A percentile compares a stretch with the other conserved stretches of the same genome.
These are phyloP conservation scores for Phyllachora maydis DNA, from an alignment of 2,329 filamentous ascomycete species.

Conservation along the genomic window DNA sequence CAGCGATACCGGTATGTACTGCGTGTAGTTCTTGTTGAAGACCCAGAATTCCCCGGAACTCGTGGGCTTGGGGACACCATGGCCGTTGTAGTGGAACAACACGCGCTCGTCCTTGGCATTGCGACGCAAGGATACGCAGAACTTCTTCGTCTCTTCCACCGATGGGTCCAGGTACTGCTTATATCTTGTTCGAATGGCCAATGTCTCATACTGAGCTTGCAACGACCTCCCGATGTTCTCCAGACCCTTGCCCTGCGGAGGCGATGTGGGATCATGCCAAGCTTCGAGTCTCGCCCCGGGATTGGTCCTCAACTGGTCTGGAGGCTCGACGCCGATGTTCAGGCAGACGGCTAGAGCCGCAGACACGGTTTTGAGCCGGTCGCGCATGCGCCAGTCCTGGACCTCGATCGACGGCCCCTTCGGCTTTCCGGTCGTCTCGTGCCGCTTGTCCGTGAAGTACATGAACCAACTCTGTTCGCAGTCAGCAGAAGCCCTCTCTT, in stretches of 20 bases:
- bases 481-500: too few relatives aligned
- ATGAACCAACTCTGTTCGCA: constrained; percentile 81
- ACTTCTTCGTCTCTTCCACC: constrained; percentile 93
- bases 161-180: constrained; percentile 95
- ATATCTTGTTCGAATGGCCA: constrained; percentile 89
- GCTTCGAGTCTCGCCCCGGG: constrained; percentile 88
- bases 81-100: constrained; percentile 96
- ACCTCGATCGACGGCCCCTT: constrained; percentile 45
- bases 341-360: constrained; percentile 86
- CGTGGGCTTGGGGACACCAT: constrained; percentile 90
- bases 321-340: constrained; percentile 93
- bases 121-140: constrained; percentile 70
- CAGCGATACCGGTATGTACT: constrained; percentile 92
- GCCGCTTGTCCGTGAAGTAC: constrained; percentile 97
- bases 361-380: constrained; percentile 89
- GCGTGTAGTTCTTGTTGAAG: constrained; percentile 96
- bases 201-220: constrained; percentile 90
- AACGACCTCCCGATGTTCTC: constrained; percentile 90
- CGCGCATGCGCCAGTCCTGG: constrained; percentile 94
- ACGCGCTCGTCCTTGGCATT: constrained; percentile 94
- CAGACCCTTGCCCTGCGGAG: constrained; percentile 64
- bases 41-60: constrained; percentile 97
- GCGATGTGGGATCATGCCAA: constrained; percentile 81
- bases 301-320: constrained; percentile 88
- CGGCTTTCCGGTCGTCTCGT: constrained; percentile 82